Conservation (phyloP, 2,329 filamentous ascomycete species). For the Talaromyces sp. region DNA sequence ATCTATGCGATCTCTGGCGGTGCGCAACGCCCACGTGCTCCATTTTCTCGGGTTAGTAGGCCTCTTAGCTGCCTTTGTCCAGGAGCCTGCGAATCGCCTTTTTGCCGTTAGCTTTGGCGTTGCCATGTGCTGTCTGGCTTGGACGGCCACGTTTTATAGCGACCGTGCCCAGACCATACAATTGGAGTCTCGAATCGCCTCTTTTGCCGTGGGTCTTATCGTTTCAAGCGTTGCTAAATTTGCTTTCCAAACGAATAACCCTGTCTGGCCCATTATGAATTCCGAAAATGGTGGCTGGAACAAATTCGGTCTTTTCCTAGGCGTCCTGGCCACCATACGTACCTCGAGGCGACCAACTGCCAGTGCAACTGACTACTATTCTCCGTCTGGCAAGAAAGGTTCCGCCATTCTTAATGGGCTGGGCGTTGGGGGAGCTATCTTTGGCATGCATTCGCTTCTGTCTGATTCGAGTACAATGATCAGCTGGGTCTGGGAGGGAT, state of each 20-base stretch:
- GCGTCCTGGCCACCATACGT: constrained; percentile 67
- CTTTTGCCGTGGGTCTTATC: constrained; percentile 75
- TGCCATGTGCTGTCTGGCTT: constrained; percentile 73
- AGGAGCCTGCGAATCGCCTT: constrained; percentile 68
- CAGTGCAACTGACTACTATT: constrained; percentile 46
- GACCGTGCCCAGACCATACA: constrained; percentile 57
- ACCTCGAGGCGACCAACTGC: constrained; percentile 63
- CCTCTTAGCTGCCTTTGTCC: constrained; percentile 71
- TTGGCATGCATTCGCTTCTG: constrained; percentile 83
- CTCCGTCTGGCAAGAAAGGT: constrained; percentile 53
- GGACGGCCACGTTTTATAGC: constrained; percentile 74
- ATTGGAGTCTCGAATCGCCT: constrained; percentile 75
- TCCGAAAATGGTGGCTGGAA: constrained; percentile 89
- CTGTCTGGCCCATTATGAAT: constrained; percentile 93
- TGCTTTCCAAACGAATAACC: constrained; percentile 90
- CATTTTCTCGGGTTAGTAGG: constrained; percentile 76
- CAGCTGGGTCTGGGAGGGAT: constrained; percentile 96
- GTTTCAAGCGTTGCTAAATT: constrained; percentile 87
- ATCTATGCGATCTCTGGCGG: constrained; percentile 61
- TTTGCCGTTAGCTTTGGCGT: constrained; percentile 78
- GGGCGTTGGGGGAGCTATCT: constrained; percentile 78
- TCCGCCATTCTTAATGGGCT: constrained; percentile 68
- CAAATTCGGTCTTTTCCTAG: constrained; percentile 71
- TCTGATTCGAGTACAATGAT: constrained; percentile 99
- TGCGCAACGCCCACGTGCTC: constrained; percentile 63